A percentile compares a stretch with the other conserved stretches of the same genome.
These are phyloP conservation scores for Candida berthetii DNA, from an alignment of 805 yeast species.

Conservation along the genomic window DNA sequence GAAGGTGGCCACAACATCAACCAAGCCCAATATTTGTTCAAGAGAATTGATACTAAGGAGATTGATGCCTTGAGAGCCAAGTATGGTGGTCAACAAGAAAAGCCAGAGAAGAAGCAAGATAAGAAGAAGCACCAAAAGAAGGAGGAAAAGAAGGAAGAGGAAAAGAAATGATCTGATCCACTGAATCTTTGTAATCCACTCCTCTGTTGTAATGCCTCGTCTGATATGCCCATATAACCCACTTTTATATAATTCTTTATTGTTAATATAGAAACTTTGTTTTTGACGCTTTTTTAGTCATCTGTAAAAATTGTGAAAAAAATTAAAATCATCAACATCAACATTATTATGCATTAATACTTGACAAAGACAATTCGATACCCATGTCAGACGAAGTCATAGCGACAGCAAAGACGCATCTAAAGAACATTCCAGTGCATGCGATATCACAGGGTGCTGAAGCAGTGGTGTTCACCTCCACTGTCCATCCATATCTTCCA, in stretches of 20 bases:
- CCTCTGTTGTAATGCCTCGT: no score
- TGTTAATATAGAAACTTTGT: no score
- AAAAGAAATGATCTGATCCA: slow-evolving; percentile 1
- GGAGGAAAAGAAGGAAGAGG: background rate
- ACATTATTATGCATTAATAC: no score
- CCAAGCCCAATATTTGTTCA: slow-evolving; percentile 86
- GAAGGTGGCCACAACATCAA: slow-evolving; percentile 82
- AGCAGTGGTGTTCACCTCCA: slow-evolving; percentile 66
- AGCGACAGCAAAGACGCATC: slow-evolving; percentile 30
- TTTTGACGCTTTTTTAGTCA: no score
- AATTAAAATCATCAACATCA: background rate
- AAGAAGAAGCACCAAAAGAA: background rate
- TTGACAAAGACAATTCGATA: background rate
- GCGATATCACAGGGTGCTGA: slow-evolving; percentile 88
- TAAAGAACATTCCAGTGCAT: slow-evolving; percentile 44
- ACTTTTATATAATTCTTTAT: no score
- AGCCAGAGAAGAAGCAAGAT: background rate
- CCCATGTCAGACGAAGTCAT: slow-evolving; percentile 54
- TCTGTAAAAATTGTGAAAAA: no score
- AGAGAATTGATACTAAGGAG: slow-evolving; percentile 86
- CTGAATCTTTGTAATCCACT: no score
- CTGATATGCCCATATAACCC: no score
- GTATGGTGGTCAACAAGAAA: slow-evolving; percentile 73
- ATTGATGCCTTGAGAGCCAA: slow-evolving; percentile 79
- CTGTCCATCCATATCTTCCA: slow-evolving; percentile 61